These are phyloP conservation scores for Oryza glumipatula DNA, from an alignment of 176 grass and related monocot species.

Conservation along the genomic window DNA sequence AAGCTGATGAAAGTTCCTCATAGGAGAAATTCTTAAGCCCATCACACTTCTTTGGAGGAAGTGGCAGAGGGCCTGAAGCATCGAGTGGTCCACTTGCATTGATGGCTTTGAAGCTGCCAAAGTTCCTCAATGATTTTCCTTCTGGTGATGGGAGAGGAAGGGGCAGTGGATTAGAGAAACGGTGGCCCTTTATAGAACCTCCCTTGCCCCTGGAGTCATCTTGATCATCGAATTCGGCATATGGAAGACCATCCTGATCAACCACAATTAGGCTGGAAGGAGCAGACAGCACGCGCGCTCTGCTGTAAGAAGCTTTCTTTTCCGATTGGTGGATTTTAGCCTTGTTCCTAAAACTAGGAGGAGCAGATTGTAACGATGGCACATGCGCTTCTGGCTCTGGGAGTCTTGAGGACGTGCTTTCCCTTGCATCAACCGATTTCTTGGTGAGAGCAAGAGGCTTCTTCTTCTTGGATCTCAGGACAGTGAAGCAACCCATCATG, in stretches of 20 bases:
- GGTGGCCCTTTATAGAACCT: conserved; percentile 55
- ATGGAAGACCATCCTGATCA: conserved; percentile 67
- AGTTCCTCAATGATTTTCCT: conserved; percentile 59
- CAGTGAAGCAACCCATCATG: conserved; percentile 96
- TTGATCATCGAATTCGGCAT: conserved; percentile 64
- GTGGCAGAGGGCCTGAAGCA: conserved; percentile 81
- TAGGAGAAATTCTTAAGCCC: conserved; percentile 76
- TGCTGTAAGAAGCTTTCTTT: conserved; percentile 52
- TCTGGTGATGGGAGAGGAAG: conserved; percentile 82
- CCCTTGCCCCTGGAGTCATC: conserved; percentile 61
- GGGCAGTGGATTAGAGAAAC: conserved; percentile 80
- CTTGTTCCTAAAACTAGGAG: conserved; percentile 89
- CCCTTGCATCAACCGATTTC: conserved; percentile 47
- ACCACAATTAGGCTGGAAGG: conserved; percentile 74
- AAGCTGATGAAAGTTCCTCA: conserved; percentile 72
- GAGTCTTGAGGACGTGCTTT: conserved; percentile 64
- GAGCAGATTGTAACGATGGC: conserved; percentile 89
- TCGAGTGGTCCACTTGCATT: conserved; percentile 63
- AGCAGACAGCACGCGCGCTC: conserved; percentile 75
- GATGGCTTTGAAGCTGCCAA: conserved; percentile 73
- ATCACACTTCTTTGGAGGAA: conserved; percentile 60
- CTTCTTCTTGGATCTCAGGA: conserved; percentile 82
- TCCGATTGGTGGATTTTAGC: conserved; percentile 55
- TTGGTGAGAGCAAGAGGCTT: conserved; percentile 50
- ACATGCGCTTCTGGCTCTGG: conserved; percentile 74